Base-by-base conservation (phyloP, 306 rosid species). In the Malus sylvestris region DNA sequence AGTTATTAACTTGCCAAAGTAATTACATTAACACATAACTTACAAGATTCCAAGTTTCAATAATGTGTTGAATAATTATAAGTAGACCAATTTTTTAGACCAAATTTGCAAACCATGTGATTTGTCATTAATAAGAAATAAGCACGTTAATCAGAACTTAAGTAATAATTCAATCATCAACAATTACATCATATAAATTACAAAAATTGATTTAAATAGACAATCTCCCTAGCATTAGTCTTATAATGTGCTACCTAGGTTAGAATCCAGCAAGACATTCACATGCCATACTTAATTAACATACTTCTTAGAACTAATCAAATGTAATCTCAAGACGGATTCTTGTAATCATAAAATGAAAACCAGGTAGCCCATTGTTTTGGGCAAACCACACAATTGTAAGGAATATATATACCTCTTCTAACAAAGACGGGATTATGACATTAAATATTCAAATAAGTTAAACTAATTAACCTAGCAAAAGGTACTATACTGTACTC, bases 281-380 rank as follows among this genome's bases (percentile, higher is more conserved):
- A 60, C 58, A 27, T 57, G 77, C 44, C 69, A 73, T 44, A 16
- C 9, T 22, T 38, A 58, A 45, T 18, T 12, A 52, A 55, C 22
- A 8, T 42, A 12, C 29, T 68, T 68, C 55, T 14, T 68, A 68
- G 30, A 58, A 42, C 53, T 42, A 67, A 67, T 67, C 7, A 42
- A 40, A 61, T 45, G 22, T 74, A 45, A 29, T 74, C 58, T 16
- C 3, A 29, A 45, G 22, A 11, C 10, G 29, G 78, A 61, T 74
- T 72, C 10, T 29, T 5, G 60, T 29, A 45, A 74, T 62, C 12
- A 60, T 60, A 74, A 74, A 45, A 44, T 64, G 23, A 20, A 61
- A 74, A 74, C 27, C 78, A n/a, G 55, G 42, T 9, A 27, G 86
- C 89, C 88, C 89, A 82, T 76, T 27, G 89, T 82, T 88, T 88